Base-by-base conservation (phyloP, 2,329 filamentous ascomycete species). In the Talaromyces albobiverticillius region DNA sequence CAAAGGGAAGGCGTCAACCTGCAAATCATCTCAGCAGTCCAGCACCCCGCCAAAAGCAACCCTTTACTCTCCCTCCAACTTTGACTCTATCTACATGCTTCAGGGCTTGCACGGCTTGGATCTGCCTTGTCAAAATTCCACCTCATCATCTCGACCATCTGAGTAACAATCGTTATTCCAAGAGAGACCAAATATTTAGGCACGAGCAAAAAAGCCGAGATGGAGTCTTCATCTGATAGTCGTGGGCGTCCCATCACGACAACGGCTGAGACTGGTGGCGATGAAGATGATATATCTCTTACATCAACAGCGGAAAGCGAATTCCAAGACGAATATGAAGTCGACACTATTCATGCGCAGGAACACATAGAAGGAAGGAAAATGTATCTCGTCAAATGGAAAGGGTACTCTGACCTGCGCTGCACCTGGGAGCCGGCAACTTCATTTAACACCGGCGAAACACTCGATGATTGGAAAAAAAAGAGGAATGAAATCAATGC, bases 371-470 rank as follows among this genome's bases (percentile, higher is more conserved):
- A 56, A 7, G 66, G 66, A 10, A 69, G 69, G 4, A 62, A 64
- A 14, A 67, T 62, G 22, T 90, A 83, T 63, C 76, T 90, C 1
- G 79, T 89, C 20, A 78, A 82, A 56, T 90, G 87, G 87, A 72
- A 75, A 23, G 78, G 74, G 2, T 91, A 86, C 62, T 72, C 76
- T 1, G 57, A 84, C 4, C 67, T 82, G n/a, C 67, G 80, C 54
- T 76, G 77, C 53, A 84, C 82, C 0, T 83, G 79, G 79, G 79
- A 83, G 58, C 77, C 78, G 1, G 63, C 61, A 16, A 67, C 71
- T 2, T 68, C 69, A 43, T 77, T 82, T 55, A 48, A 60, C 23
- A 58, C 62, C 38, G 62, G 66, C 23, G 61, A 72, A 16, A 73
- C 69, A 1, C 62, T 82, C 18, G 36, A 64, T 7, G 68, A 73